A percentile compares a stretch with the other conserved stretches of the same genome.
These are phyloP conservation scores for Saxophila tyrrhenica DNA, from an alignment of 495 filamentous ascomycete species.

Conservation along the genomic window DNA sequence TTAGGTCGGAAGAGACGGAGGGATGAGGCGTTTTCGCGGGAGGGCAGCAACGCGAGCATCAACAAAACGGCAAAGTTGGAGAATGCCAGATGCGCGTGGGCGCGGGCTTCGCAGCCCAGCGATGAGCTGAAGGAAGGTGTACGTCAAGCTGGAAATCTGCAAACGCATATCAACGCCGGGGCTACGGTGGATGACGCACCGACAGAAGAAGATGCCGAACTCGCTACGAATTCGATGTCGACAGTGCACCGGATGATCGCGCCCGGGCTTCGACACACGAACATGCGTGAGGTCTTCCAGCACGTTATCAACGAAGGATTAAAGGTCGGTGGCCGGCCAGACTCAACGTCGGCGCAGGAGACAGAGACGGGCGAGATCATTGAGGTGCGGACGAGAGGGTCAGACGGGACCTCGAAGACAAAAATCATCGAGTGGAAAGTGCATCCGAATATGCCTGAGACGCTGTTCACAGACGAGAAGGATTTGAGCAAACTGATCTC, in stretches of 20 bases:
- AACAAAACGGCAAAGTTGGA: slow-evolving; percentile 3
- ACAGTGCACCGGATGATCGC: slow-evolving; percentile 22
- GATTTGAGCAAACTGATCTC: slow-evolving; percentile 65
- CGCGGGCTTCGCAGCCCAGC: slow-evolving; percentile 3
- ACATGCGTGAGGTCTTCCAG: slow-evolving; percentile 54
- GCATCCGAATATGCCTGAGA: slow-evolving; percentile 52
- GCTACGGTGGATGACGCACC: slow-evolving; percentile 1
- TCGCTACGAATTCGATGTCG: background rate
- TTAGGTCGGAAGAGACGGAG: slow-evolving; percentile 24
- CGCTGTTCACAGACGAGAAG: slow-evolving; percentile 56
- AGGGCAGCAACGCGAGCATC: slow-evolving; percentile 9
- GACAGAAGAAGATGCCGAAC: slow-evolving; percentile 3
- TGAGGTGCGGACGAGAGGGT: slow-evolving; percentile 47
- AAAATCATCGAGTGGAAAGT: slow-evolving; percentile 61
- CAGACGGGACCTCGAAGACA: slow-evolving; percentile 45
- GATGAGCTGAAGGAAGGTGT: slow-evolving; percentile 10
- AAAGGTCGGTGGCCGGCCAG: slow-evolving; percentile 61
- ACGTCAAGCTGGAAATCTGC: slow-evolving; percentile 4
- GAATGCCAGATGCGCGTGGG: background rate
- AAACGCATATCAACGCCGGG: background rate
- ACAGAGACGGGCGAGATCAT: slow-evolving; percentile 57
- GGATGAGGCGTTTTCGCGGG: slow-evolving; percentile 16
- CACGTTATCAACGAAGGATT: slow-evolving; percentile 60
- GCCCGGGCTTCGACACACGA: slow-evolving; percentile 45
- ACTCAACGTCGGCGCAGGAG: slow-evolving; percentile 48